Evolutionary conservation across 2,329 filamentous ascomycete genomes (phyloP).

Genomic region (Chaetothyriales sp.): DNA sequence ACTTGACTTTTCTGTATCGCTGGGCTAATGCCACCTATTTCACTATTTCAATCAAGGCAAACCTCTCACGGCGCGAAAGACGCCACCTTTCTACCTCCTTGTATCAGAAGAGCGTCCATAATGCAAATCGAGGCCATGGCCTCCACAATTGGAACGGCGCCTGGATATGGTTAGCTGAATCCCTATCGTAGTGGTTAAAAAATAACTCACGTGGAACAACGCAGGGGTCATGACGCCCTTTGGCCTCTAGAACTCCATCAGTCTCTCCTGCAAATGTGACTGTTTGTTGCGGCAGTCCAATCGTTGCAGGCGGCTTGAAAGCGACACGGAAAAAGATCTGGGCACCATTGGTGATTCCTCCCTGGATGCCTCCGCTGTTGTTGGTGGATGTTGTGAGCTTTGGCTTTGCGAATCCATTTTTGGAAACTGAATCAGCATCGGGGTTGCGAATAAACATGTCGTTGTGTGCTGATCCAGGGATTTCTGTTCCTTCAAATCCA

Average conservation of each 20-base stretch:
- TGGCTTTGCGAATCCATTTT: slow-evolving; percentile 30
- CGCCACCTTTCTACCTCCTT: slow-evolving; percentile 23
- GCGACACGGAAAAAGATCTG: slow-evolving; percentile 87
- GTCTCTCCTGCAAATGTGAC: slow-evolving; percentile 56
- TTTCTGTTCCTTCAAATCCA: slow-evolving; percentile 72
- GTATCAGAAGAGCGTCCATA: slow-evolving; percentile 73
- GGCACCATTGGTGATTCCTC: slow-evolving; percentile 85
- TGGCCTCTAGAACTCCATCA: slow-evolving; percentile 69
- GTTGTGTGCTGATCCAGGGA: slow-evolving; percentile 83
- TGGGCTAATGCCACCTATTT: too few species aligned
- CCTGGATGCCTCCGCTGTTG: slow-evolving; percentile 88
- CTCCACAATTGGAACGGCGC: slow-evolving; percentile 60
- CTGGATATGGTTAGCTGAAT: slow-evolving; percentile 13
- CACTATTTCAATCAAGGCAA: too few species aligned
- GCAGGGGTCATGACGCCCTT: slow-evolving; percentile 87
- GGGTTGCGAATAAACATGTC: slow-evolving; percentile 60
- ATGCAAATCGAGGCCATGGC: slow-evolving; percentile 78
- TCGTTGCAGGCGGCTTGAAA: slow-evolving; percentile 92
- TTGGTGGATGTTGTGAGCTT: slow-evolving; percentile 77
- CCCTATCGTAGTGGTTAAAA: not conserved
- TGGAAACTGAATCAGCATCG: slow-evolving; percentile 11
- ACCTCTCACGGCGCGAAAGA: not conserved
- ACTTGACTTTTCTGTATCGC: too few species aligned
- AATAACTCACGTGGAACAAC: slow-evolving; percentile 48
- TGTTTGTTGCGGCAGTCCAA: slow-evolving; percentile 74